These are phyloP conservation scores for Laetiporus sulphureus DNA, from an alignment of 1,284 basidiomycete genomes.

Conservation along the genomic window DNA sequence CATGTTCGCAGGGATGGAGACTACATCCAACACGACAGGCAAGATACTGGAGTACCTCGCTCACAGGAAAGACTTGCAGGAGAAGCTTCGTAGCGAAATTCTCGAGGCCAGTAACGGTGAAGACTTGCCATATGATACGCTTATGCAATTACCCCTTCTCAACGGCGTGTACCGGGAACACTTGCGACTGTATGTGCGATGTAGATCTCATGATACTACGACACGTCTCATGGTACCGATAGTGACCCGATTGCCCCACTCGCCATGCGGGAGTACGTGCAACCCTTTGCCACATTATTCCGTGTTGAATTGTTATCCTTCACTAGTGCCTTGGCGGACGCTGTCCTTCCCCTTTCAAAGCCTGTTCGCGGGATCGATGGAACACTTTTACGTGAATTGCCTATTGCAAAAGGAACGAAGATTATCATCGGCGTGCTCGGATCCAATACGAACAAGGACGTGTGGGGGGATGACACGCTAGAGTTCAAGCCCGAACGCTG, in stretches of 20 bases:
- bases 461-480: slow-evolving; percentile 22
- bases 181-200: slow-evolving; percentile 10
- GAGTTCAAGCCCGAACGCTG: slow-evolving; percentile 25
- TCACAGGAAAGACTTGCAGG: slow-evolving; percentile 3
- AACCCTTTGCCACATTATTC: background rate
- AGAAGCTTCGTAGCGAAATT: slow-evolving; percentile 5
- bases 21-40: slow-evolving; percentile 6
- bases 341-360: slow-evolving; percentile 7
- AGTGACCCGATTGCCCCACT: background rate
- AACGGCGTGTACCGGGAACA: slow-evolving; percentile 16
- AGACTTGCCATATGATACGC: slow-evolving; percentile 11
- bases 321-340: slow-evolving; percentile 9
- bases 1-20: slow-evolving; percentile 8
- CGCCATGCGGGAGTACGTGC: background rate
- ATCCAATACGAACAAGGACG: slow-evolving; percentile 17
- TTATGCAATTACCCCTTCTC: slow-evolving; percentile 11
- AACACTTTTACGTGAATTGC: too few species aligned
- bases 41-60: slow-evolving; percentile 4
- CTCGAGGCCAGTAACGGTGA: slow-evolving; percentile 1
- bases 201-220: background rate
- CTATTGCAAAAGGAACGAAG: too few species aligned
- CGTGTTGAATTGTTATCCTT: slow-evolving; percentile 7
- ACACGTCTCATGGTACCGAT: background rate
- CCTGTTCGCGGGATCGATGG: slow-evolving; percentile 12
- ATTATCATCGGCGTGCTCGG: slow-evolving; percentile 18